A percentile compares a stretch with the other conserved stretches of the same genome.
These are phyloP conservation scores for Saturnispora quitensis DNA, from an alignment of 805 yeast genomes.

Conservation along the genomic window DNA sequence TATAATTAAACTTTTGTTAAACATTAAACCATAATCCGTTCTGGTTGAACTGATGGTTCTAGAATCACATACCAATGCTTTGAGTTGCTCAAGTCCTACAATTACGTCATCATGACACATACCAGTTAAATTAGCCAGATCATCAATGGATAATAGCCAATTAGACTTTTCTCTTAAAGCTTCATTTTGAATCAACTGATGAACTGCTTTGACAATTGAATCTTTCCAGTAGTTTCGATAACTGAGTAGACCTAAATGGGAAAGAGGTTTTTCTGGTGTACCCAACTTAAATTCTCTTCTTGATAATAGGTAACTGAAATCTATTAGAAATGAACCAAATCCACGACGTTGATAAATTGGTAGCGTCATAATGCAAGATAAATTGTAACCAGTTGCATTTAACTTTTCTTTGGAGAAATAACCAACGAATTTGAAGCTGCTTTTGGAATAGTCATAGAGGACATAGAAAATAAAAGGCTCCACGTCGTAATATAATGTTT, in stretches of 20 bases:
- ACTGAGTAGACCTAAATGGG: conserved; percentile 76
- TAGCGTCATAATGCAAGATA: conserved; percentile 83
- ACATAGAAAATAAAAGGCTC: conserved; percentile 91
- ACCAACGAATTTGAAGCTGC: conserved; percentile 74
- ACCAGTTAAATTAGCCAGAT: conserved; percentile 63
- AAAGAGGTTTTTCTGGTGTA: conserved; percentile 91
- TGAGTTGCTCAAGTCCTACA: conserved; percentile 73
- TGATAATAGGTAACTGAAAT: conserved; percentile 76
- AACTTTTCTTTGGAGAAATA: conserved; percentile 87
- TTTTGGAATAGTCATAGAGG: conserved; percentile 53
- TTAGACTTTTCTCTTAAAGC: neutral
- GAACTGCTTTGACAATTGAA: conserved; percentile 46
- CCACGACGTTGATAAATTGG: conserved; percentile 86
- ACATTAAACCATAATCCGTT: conserved; percentile 41
- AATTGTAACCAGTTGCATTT: conserved; percentile 67
- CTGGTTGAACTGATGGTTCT: conserved; percentile 31
- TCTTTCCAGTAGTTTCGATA: conserved; percentile 83
- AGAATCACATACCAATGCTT: conserved; percentile 36
- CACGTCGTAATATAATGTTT: conserved; percentile 88
- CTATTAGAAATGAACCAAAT: conserved; percentile 80
- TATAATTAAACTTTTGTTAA: conserved; percentile 39
- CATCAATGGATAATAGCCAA: conserved; percentile 41
- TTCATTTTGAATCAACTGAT: conserved; percentile 3
- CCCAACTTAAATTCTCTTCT: conserved; percentile 71
- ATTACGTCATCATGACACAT: conserved; percentile 82